Evolutionary conservation across 176 grass and related monocot species (phyloP).

Genomic region (Oryza australiensis): DNA sequence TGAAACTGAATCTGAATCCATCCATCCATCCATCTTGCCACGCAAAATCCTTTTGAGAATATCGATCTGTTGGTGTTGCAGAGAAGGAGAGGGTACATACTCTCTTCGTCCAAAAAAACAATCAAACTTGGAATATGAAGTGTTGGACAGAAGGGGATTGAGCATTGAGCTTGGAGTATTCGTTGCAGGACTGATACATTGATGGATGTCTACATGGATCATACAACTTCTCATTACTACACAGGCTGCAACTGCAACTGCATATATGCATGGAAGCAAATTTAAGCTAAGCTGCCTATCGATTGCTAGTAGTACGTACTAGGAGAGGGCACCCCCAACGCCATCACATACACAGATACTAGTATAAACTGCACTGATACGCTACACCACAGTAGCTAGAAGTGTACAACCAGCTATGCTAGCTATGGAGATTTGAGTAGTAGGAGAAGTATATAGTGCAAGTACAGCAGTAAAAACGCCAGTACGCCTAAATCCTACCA

Average conservation of each 20-base stretch:
- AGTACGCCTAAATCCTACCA: constrained; percentile 40
- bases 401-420: no score
- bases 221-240: constrained; percentile 34
- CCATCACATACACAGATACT: background rate
- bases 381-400: no score
- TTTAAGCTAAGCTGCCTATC: background rate
- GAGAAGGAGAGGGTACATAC: background rate
- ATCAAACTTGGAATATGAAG: no score
- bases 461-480: constrained; percentile 57
- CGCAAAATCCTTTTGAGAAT: background rate
- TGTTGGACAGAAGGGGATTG: background rate
- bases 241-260: constrained; percentile 30
- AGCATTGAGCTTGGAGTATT: constrained; percentile 21
- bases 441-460: constrained; percentile 10
- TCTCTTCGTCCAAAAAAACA: no score
- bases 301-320: background rate
- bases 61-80: no score
- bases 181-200: background rate
- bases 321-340: background rate
- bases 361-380: no score
- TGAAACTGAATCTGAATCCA: background rate
- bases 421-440: background rate
- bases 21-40: background rate
- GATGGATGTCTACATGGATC: background rate
- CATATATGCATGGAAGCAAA: constrained; percentile 18